Percentiles rank a stretch among this genome's conserved stretches.
Conservation (phyloP, 805 yeast species). For the Zygotorulaspora florentina region DNA sequence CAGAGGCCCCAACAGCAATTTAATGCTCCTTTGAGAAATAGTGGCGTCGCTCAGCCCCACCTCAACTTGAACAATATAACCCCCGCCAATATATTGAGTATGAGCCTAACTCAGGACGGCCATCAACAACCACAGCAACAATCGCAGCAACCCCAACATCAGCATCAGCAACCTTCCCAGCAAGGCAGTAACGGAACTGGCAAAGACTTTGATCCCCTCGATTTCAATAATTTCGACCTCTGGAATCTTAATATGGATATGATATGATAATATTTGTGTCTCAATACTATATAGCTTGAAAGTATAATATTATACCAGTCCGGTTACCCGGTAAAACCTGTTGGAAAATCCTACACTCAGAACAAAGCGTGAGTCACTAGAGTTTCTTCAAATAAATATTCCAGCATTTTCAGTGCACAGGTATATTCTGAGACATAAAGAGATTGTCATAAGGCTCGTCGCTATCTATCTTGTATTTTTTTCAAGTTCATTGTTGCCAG, state of each 20-base stretch:
- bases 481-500: no score
- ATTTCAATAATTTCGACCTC: slow-evolving; percentile 30
- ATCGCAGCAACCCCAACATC: slow-evolving; percentile 3
- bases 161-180: slow-evolving; percentile 4
- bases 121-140: slow-evolving; percentile 9
- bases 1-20: slow-evolving; percentile 11
- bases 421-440: no score
- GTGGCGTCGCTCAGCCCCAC: slow-evolving; percentile 9
- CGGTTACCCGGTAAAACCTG: not conserved
- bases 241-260: slow-evolving; percentile 32
- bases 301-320: not conserved
- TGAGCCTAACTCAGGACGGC: slow-evolving; percentile 17
- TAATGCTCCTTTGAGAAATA: slow-evolving; percentile 5
- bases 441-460: not conserved
- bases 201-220: slow-evolving; percentile 22
- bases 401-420: no score
- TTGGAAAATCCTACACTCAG: no score
- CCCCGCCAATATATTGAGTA: slow-evolving; percentile 22
- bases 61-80: slow-evolving; percentile 20
- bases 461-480: no score
- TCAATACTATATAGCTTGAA: not conserved
- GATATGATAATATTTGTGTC: slow-evolving; percentile 13
- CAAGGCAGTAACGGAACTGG: not conserved
- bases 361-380: no score
- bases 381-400: no score